Percentiles rank a stretch among this genome's conserved stretches.
phyloP scores from a whole-genome alignment of 768 basidiomycete species.

The Tylopilus plumbeoviolaceoides region DNA sequence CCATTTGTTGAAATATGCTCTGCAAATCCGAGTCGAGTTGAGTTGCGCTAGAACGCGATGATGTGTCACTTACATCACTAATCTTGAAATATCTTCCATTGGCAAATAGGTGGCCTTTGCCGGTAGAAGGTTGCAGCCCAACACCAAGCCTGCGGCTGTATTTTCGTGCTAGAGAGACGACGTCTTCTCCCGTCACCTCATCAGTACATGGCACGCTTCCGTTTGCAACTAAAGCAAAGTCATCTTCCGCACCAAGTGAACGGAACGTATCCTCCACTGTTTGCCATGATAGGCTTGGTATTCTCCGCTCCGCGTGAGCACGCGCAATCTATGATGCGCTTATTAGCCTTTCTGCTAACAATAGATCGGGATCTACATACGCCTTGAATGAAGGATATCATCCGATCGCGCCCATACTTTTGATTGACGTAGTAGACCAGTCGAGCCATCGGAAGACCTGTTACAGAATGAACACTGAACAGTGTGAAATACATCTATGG shows the following conservation, averaged over 20 bases:
- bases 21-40: constrained; percentile 1
- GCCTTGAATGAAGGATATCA: constrained; percentile 56
- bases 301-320: constrained; percentile 30
- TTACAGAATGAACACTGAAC: constrained; percentile 1
- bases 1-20: constrained; percentile 26
- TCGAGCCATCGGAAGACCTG: constrained; percentile 67
- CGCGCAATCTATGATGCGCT: constrained; percentile 35
- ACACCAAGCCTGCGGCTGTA: constrained; percentile 62
- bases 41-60: neutral
- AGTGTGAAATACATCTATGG: neutral
- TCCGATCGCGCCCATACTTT: constrained; percentile 57
- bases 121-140: constrained; percentile 29
- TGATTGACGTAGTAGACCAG: constrained; percentile 65
- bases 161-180: constrained; percentile 41
- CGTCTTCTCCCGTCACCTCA: constrained; percentile 26
- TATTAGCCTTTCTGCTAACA: neutral
- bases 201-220: constrained; percentile 24
- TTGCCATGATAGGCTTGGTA: constrained; percentile 40
- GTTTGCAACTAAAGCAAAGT: constrained; percentile 39
- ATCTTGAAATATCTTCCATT: constrained; percentile 80
- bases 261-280: constrained; percentile 38
- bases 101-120: constrained; percentile 71
- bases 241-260: constrained; percentile 32
- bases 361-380: constrained; percentile 31
- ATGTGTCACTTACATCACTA: constrained; percentile 51